A percentile compares a stretch with the other conserved stretches of the same genome.
These are phyloP conservation scores for Nicotiana obtusifolia DNA, from an alignment of 257 asterid species.

Conservation along the genomic window DNA sequence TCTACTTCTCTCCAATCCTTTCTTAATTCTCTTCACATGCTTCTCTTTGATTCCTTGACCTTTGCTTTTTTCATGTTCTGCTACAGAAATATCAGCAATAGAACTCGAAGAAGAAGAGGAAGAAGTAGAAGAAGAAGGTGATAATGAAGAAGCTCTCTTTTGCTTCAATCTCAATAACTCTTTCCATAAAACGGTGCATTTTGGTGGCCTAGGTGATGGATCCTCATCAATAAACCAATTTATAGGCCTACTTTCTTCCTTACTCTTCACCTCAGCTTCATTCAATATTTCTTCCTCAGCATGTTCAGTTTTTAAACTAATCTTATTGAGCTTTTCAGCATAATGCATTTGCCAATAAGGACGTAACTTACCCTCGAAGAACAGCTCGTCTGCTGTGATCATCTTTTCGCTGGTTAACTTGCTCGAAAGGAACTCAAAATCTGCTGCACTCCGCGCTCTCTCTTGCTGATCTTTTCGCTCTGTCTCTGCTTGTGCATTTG, in stretches of 20 bases:
- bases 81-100: conserved; percentile 13
- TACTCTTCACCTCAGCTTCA: conserved; percentile 4
- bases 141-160: conserved; percentile 38
- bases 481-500: conserved; percentile 29
- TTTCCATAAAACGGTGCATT: conserved; percentile 83
- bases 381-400: conserved; percentile 73
- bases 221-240: conserved; percentile 81
- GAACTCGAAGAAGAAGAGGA: conserved; percentile 39
- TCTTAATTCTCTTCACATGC: conserved; percentile 43
- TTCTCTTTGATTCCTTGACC: conserved; percentile 30
- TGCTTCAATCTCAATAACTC: conserved; percentile 67
- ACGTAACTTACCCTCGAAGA: conserved; percentile 64
- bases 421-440: conserved; percentile 70
- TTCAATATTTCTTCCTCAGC: conserved; percentile 1
- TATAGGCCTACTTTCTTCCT: conserved; percentile 35
- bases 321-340: conserved; percentile 44
- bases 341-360: conserved; percentile 60
- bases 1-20: conserved; percentile 64
- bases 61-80: conserved; percentile 26
- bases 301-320: conserved; percentile 32
- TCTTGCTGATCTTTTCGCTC: conserved; percentile 14
- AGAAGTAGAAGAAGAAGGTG: conserved; percentile 47
- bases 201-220: conserved; percentile 94
- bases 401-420: conserved; percentile 27
- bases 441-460: conserved; percentile 23